These are phyloP conservation scores for Phylloporus rhodoxanthus DNA, from an alignment of 768 basidiomycete species.

Conservation along the genomic window DNA sequence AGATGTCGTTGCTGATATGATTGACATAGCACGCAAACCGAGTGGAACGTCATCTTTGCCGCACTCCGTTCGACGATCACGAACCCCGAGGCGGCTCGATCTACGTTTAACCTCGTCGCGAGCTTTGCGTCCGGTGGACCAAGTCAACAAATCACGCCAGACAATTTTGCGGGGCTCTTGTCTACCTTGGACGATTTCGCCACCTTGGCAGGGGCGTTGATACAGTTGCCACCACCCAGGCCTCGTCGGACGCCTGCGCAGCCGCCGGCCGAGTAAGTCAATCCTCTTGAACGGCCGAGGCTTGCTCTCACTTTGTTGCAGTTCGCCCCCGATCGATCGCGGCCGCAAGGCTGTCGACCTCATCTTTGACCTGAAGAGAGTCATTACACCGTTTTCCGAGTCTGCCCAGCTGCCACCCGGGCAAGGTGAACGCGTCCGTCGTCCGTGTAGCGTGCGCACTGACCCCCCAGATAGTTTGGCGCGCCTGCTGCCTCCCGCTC, in stretches of 20 bases:
- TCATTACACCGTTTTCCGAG: constrained; percentile 55
- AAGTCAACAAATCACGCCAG: constrained; percentile 55
- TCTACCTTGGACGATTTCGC: constrained; percentile 86
- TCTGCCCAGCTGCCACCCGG: constrained; percentile 35
- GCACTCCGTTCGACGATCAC: constrained; percentile 79
- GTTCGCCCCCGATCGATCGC: constrained; percentile 73
- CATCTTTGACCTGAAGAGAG: constrained; percentile 64
- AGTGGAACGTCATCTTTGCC: constrained; percentile 92
- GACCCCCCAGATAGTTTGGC: constrained; percentile 57
- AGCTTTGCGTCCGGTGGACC: constrained; percentile 59
- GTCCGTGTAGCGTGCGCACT: constrained; percentile 1
- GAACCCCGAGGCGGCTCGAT: constrained; percentile 81
- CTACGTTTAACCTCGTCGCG: constrained; percentile 75
- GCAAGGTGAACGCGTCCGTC: constrained; percentile 19
- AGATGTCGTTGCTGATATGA: no score
- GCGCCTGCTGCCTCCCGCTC: constrained; percentile 67
- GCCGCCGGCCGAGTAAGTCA: constrained; percentile 46
- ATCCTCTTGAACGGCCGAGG: not conserved
- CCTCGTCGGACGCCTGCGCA: constrained; percentile 47
- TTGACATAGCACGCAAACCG: constrained; percentile 70
- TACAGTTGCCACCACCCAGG: constrained; percentile 52
- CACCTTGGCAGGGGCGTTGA: constrained; percentile 58
- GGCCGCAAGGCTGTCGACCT: constrained; percentile 81
- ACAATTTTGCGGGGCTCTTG: constrained; percentile 78
- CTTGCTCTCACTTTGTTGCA: constrained; percentile 21